Base-by-base conservation (phyloP, 371 early-diverging fungal genomes). In the Mortierella sp. region DNA sequence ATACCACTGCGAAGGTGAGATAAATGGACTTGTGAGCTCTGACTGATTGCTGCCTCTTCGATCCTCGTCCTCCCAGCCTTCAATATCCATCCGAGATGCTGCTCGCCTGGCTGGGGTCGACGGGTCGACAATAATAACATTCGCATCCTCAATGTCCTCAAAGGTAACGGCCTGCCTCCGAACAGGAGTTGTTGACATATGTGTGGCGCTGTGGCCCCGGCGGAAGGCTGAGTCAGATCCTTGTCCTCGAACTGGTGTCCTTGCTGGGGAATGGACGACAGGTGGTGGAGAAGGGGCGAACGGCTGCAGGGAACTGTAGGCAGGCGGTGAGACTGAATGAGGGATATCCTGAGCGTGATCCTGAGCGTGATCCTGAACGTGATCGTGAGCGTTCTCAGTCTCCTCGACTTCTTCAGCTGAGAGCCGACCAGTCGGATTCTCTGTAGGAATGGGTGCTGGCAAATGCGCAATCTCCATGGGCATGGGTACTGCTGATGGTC, bases 1-100 rank as follows among this genome's bases (percentile, higher is more conserved):
- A 19, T 31, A 55, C 84, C 84, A 84, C 38, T 80, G 77, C 13
- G 84, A 80, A 0, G 81, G 84, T 14, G 81, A 77, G n/a, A 77
- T 34, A 54, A 78, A 77, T 0, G 82, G 82, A 50, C 79, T 81
- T 2, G 79, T 52, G 14, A 76, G 13, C 24, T 60, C 63, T 19
- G 83, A 63, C 28, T 45, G 26, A 28, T 48, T 42, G 31, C 80
- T 80, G 44, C 58, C 82, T 13, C 74, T 73, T 24, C 75, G 78
- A 7, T 82, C 87, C n/a, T 86, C 87, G 21, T 86, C 87, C 44
- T 80, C 87, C 87, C 87, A 86, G 38, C 77, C 87, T 54, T 82
- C 87, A 63, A 78, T 28, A 57, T 86, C 87, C 45, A 28, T 28
- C 10, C 71, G 58, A 26, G 82, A 82, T 24, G 83, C 80, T 38